Evolutionary conservation across 306 rosid genomes (phyloP).

Genomic region (Abrus pulchellus): DNA sequence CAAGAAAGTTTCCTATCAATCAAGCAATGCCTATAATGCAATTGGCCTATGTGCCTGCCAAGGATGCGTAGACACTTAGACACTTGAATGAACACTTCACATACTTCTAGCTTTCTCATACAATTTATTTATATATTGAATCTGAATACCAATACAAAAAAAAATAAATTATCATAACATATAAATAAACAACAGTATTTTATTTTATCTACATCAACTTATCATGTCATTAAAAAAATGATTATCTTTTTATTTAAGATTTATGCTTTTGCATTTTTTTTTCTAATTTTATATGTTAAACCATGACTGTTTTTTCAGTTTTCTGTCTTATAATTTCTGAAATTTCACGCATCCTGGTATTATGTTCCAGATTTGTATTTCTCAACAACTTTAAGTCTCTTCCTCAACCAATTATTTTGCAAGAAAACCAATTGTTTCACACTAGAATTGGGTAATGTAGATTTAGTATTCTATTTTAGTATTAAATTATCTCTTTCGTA

Average conservation of each 20-base stretch:
- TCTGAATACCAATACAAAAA: not conserved
- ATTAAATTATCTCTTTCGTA: not conserved
- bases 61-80: not conserved
- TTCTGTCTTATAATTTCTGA: not conserved
- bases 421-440: not conserved
- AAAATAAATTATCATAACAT: not conserved
- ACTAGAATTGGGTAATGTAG: not conserved
- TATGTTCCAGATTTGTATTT: no score
- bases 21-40: not conserved
- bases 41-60: not conserved
- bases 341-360: not conserved
- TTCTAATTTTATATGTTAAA: not conserved
- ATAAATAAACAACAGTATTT: not conserved
- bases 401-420: not conserved
- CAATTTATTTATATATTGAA: not conserved
- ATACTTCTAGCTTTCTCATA: not conserved
- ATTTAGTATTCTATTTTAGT: not conserved
- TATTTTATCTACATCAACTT: no score
- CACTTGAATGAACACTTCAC: not conserved
- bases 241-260: not conserved
- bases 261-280: not conserved
- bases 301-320: not conserved
- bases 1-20: constrained; percentile 7
- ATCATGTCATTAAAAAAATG: no score
- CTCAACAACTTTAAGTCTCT: not conserved